Evolutionary conservation across 2,329 filamentous ascomycete species (phyloP), one percentile per base, ranked within the genome.

Genomic region (Verticillium klebahnii): DNA sequence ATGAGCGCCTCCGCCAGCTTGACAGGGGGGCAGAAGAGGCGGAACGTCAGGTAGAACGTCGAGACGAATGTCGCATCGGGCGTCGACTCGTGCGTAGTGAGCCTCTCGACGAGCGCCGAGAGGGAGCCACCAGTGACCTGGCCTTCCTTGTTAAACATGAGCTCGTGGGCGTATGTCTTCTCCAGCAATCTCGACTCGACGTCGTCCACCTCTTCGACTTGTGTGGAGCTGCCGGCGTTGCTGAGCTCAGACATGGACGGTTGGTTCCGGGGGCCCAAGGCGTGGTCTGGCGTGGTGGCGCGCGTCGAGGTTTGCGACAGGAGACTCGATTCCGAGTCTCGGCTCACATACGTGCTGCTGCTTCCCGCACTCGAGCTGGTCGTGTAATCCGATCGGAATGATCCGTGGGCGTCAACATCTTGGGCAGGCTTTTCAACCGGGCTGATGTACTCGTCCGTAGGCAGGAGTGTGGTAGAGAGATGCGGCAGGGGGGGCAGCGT

Each of bases 11-110:
- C 85, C 0, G 93, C 90, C 64, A 99, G 85, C 64, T 91, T 87
- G 7, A 84, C 73, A 0, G 95, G 93, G 0, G 90, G 90, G 65
- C 92, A 93, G 72, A 99, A 99, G 12, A 96, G 85, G 59, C 95
- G 87, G 78, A 99, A 99, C 0, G 95, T 99, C 32, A 98, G 87
- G 72, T 96, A 98, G 72, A 99, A 98, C 0, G 95, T 92, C 2
- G 92, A 93, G 52, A 97, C 92, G 69, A 98, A 98, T 70, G 91
- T 86, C 19, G 91, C 87, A 72, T 98, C 94, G 0, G 95, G 95
- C 0, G 94, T 96, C 0, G 92, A 91, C 73, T 97, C 92, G 72
- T 96, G 93, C 0, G 91, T 92, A 0, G 95, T 98, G 52, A 99
- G 85, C 65, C 93, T 89, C 79, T 99, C 95, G n/a, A 99, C 89